Conservation (phyloP, 1,284 basidiomycete genomes). For the Ganoderma leucocontextum region DNA sequence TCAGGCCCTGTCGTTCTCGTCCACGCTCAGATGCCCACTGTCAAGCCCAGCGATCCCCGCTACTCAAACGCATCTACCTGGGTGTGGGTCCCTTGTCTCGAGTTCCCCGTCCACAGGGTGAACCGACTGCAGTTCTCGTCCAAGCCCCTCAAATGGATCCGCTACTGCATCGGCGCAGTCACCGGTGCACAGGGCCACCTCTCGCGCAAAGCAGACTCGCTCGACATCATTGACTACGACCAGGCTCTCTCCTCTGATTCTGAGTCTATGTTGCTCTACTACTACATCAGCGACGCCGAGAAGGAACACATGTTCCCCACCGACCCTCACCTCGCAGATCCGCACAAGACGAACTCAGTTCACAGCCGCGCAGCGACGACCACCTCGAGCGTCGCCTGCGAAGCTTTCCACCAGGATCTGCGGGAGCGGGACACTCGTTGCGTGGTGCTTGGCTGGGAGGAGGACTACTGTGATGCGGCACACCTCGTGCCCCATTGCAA, state of each 20-base stretch:
- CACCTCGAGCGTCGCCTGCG: background rate
- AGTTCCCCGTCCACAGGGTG: background rate
- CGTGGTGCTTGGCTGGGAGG: background rate
- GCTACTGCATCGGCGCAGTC: constrained; percentile 1
- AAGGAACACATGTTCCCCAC: background rate
- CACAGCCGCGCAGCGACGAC: background rate
- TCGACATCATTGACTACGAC: background rate
- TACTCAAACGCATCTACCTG: background rate
- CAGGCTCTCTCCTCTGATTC: background rate
- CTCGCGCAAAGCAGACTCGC: background rate
- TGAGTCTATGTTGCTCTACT: background rate
- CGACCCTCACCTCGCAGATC: background rate
- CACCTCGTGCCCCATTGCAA: constrained; percentile 1
- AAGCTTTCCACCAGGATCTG: background rate
- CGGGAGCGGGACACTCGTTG: background rate
- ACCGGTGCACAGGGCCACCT: background rate
- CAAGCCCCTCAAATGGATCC: background rate
- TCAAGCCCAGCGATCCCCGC: background rate
- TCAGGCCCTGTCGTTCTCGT: background rate
- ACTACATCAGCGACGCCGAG: background rate
- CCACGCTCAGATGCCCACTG: background rate
- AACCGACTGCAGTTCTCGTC: background rate
- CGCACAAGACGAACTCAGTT: background rate
- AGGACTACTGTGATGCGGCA: background rate
- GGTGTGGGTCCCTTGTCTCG: background rate